These are phyloP conservation scores for Perkinsus marinus DNA, from an alignment of 169 alveolate genomes.

Conservation along the genomic window DNA sequence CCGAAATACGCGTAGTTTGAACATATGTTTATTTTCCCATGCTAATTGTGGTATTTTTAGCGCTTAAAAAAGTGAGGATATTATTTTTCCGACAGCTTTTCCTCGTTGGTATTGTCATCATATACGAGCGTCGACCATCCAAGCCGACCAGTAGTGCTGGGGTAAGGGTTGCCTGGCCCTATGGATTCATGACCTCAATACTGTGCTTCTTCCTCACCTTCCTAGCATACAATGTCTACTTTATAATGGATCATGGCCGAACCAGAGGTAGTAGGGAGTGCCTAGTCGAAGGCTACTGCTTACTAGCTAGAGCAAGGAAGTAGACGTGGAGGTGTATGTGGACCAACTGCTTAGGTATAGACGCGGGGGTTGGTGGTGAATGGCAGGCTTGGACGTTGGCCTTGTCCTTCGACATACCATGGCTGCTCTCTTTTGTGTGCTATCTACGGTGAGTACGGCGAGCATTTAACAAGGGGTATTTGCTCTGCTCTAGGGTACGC, in stretches of 20 bases:
- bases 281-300: no score
- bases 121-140: not conserved
- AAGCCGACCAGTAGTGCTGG: not conserved
- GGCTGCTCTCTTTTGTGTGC: not conserved
- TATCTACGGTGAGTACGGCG: not conserved
- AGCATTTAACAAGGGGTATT: not conserved
- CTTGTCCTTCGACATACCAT: not conserved
- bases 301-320: no score
- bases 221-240: not conserved
- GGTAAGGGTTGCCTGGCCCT: not conserved
- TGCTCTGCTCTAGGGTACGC: not conserved
- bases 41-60: no score
- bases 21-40: no score
- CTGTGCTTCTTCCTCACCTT: not conserved
- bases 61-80: no score
- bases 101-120: not conserved
- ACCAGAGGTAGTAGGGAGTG: not conserved
- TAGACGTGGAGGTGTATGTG: no score
- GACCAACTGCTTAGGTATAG: not conserved
- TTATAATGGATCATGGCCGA: not conserved
- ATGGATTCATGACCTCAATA: not conserved
- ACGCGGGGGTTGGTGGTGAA: not conserved
- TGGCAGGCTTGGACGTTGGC: not conserved
- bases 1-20: no score
- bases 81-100: not conserved